Evolutionary conservation across 208 protist genomes (phyloP), one percentile per base, ranked within the genome.

Genomic region (Polymyxa betae): DNA sequence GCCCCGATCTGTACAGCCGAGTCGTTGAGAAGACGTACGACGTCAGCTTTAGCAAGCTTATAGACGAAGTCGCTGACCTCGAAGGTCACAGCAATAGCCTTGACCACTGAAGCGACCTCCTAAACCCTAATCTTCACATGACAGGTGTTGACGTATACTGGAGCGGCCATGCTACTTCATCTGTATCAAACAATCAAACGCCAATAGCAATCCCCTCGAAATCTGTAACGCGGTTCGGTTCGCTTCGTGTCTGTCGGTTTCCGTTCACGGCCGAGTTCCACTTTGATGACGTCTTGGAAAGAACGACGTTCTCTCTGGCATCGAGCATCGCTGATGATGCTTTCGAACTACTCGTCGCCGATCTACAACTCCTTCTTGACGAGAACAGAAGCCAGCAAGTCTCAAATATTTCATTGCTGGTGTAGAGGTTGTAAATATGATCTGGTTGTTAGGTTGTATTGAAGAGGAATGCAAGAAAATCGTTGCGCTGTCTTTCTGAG

Each of bases 191-290:
- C 35, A n/a, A 82, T 43, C 35, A 82, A 12, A 20, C 10, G 5
- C n/a, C 40, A 43, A 40, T 82, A 35, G 72, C 72, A 12, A 35
- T 16, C 35, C 72, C 72, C 12, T 82, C 72, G 5, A 45, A 5
- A 43, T 82, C 72, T 45, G 10, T 38, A 43, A 82, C 72, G 12
- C n/a, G 35, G 5, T 82, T 82, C n/a, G 72, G 72, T 5, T 82
- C n/a, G 5, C 40, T 82, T 12, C 5, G n/a, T 5, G 72, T 82
- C 16, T 82, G 72, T n/a, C 72, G 16, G 40, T 82, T 82, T n/a
- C 72, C 72, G 72, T 82, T 82, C 72, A 43, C 72, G 72, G 72
- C 72, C 72, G 72, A 82, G 72, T 35, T 82, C n/a, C 40, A 35
- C 5, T 82, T 82, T n/a, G 72, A 82, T 35, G 72, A 82, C 72